Conservation (phyloP, 352 stramenopile species). For the Phytophthora cactorum region DNA sequence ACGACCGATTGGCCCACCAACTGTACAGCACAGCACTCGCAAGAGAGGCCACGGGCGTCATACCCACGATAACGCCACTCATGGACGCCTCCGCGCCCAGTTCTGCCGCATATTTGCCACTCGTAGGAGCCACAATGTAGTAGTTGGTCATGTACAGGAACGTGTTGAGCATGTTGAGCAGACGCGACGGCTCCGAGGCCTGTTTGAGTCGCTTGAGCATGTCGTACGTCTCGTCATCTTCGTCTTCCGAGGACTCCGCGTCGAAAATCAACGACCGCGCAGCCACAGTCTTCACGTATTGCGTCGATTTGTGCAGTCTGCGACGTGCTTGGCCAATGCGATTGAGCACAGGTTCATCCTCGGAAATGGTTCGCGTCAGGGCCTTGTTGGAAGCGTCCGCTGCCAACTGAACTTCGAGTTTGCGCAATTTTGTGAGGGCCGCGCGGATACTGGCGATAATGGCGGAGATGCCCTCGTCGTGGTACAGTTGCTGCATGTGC, state of each 20-base stretch:
- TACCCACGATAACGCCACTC: conserved; percentile 95
- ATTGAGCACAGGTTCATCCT: conserved; percentile 77
- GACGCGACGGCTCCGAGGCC: conserved; percentile 68
- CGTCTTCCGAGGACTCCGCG: conserved; percentile 79
- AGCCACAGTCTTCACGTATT: conserved; percentile 87
- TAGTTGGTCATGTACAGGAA: conserved; percentile 99
- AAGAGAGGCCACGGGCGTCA: conserved; percentile 96
- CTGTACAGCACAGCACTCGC: conserved; percentile 94
- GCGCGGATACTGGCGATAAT: conserved; percentile 86
- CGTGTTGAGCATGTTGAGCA: conserved; percentile 95
- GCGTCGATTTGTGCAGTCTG: conserved; percentile 79
- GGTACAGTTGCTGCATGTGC: conserved; percentile 86
- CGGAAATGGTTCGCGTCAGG: conserved; percentile 65
- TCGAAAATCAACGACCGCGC: conserved; percentile 86
- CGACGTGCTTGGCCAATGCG: conserved; percentile 73
- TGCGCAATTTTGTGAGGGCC: conserved; percentile 66
- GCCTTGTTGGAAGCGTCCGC: conserved; percentile 29
- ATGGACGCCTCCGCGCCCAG: conserved; percentile 90
- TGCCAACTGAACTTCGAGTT: conserved; percentile 52
- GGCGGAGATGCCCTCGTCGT: conserved; percentile 88
- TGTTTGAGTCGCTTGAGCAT: conserved; percentile 59
- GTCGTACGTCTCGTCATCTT: conserved; percentile 73
- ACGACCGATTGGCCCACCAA: conserved; percentile 94
- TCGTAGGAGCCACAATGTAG: conserved; percentile 97
- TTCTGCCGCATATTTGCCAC: conserved; percentile 90